Conservation (phyloP, 192 early-diverging fungal genomes). For the Gonapodya sp. region DNA sequence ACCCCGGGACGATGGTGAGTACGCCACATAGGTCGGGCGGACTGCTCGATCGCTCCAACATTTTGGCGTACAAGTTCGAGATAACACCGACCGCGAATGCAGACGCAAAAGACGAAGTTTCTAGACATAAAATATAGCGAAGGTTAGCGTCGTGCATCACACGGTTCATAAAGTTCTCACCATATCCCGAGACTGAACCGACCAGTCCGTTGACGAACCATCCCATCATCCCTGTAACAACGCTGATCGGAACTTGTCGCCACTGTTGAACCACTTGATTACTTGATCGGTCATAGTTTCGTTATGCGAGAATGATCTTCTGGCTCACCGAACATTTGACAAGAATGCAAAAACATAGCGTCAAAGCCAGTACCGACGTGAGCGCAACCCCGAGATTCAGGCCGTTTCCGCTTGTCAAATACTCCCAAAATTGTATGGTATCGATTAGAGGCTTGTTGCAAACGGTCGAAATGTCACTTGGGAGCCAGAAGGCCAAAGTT, state of each 20-base stretch:
- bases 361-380: not conserved
- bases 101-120: not conserved
- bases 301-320: not conserved
- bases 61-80: not conserved
- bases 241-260: not conserved
- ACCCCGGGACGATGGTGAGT: not conserved
- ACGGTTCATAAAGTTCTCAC: too few relatives aligned
- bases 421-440: not conserved
- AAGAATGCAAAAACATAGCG: not conserved
- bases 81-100: not conserved
- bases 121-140: not conserved
- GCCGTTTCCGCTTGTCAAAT: not conserved
- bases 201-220: not conserved
- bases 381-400: not conserved
- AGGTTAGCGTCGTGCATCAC: too few relatives aligned
- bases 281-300: not conserved
- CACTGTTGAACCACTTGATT: not conserved
- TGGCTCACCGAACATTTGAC: not conserved
- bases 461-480: not conserved
- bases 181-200: not conserved
- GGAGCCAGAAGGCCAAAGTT: not conserved
- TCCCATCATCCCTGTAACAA: not conserved
- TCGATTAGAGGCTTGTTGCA: not conserved
- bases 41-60: not conserved
- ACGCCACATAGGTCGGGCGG: not conserved